A percentile compares a stretch with the other conserved stretches of the same genome.
These are phyloP conservation scores for Phytophthora foliorum DNA, from an alignment of 352 stramenopile species.

Conservation along the genomic window DNA sequence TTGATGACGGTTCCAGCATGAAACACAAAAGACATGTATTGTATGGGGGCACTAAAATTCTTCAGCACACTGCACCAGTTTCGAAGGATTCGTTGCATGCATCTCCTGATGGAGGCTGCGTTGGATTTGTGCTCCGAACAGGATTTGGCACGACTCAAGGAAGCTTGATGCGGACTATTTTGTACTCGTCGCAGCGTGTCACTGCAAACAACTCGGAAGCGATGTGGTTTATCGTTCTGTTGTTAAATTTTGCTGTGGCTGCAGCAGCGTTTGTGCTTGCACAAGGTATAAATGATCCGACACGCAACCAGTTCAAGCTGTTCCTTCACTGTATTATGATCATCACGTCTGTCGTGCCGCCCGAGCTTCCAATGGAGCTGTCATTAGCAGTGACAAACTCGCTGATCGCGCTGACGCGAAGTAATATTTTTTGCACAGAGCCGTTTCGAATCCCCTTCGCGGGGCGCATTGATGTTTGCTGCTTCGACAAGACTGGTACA, in stretches of 20 bases:
- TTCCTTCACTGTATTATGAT: conserved; percentile 99
- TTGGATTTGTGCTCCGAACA: conserved; percentile 97
- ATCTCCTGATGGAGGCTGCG: conserved; percentile 92
- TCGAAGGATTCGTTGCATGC: conserved; percentile 48
- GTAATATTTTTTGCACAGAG: conserved; percentile 98
- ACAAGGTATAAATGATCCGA: conserved; percentile 86
- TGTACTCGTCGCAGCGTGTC: conserved; percentile 97
- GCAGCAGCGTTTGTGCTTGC: conserved; percentile 95
- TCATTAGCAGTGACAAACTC: conserved; percentile 97
- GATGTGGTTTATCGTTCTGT: conserved; percentile 95
- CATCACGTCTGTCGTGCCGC: conserved; percentile 98
- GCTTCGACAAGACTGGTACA: conserved; percentile 99
- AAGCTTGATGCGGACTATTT: conserved; percentile 97
- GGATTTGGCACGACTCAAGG: conserved; percentile 98
- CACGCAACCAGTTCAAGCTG: conserved; percentile 97
- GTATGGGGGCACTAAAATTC: conserved; percentile 93
- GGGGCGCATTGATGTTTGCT: conserved; percentile 96
- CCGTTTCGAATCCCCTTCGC: conserved; percentile 98
- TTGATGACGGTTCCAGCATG: conserved; percentile 83
- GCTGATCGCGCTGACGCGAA: conserved; percentile 95
- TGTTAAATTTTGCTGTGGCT: conserved; percentile 97
- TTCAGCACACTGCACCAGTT: conserved; percentile 74
- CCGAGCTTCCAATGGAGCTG: conserved; percentile 98
- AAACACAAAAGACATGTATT: conserved; percentile 92
- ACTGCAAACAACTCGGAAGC: conserved; percentile 97